A percentile compares a stretch with the other conserved stretches of the same genome.
These are phyloP conservation scores for Bombardia bombarda DNA, from an alignment of 495 filamentous ascomycete species.

Conservation along the genomic window DNA sequence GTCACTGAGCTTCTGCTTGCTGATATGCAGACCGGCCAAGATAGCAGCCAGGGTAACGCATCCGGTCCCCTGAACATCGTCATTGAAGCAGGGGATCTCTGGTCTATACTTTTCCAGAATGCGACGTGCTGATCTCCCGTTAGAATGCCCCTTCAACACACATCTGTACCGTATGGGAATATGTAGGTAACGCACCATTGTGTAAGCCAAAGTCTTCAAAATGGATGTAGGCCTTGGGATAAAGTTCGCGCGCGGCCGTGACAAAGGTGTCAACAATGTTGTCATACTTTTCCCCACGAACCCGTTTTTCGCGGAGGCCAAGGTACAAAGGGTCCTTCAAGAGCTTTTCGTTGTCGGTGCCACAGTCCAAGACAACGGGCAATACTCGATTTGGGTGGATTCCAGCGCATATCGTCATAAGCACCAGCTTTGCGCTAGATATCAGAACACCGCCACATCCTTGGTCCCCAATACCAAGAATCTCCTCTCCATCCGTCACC, in stretches of 20 bases:
- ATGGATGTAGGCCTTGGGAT: constrained; percentile 76
- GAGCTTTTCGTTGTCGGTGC: constrained; percentile 72
- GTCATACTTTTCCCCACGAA: constrained; percentile 69
- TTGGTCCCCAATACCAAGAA: constrained; percentile 86
- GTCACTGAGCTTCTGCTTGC: constrained; percentile 57
- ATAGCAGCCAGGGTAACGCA: constrained; percentile 80
- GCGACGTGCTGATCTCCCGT: constrained; percentile 35
- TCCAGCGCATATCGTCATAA: constrained; percentile 79
- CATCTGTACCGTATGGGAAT: no score
- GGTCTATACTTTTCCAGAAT: constrained; percentile 68
- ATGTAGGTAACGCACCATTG: constrained; percentile 37
- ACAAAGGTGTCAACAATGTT: constrained; percentile 71
- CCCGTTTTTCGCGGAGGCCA: constrained; percentile 58
- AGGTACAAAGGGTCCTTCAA: constrained; percentile 78
- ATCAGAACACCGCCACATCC: constrained; percentile 86
- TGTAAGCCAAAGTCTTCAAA: constrained; percentile 58
- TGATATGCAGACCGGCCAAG: constrained; percentile 62
- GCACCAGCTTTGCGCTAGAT: constrained; percentile 70
- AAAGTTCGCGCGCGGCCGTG: constrained; percentile 53
- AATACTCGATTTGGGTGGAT: constrained; percentile 74
- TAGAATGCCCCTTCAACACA: background rate
- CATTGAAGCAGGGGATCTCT: constrained; percentile 78
- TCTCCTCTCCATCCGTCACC: constrained; percentile 63
- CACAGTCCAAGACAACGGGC: constrained; percentile 81
- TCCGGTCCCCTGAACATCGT: constrained; percentile 87